Base-by-base conservation (phyloP, 1,284 basidiomycete species). In the Pascua sp. region DNA sequence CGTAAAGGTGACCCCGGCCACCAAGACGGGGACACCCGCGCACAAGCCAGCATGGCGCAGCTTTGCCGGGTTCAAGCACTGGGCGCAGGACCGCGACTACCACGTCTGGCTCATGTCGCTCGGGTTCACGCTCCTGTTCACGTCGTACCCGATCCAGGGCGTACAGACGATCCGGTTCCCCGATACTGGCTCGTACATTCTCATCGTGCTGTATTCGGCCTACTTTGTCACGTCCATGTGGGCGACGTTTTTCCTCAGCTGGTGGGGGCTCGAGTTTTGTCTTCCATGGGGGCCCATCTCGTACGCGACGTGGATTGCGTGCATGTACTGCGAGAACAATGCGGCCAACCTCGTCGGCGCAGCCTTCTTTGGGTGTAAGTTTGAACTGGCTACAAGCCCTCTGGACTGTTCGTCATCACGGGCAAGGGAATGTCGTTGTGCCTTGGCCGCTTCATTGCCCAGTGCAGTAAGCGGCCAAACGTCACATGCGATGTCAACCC, bases 161-260 rank as follows among this genome's bases (percentile, higher is more conserved):
- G 55, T 60, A 16, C 59, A 60, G 51, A 60, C 59, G n/a, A 60
- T 60, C 16, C 55, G 59, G 9, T 60, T 54, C 46, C 59, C 59
- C 24, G 49, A 53, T 32, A 60, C 59, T 2, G 59, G 59, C 2
- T 16, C 55, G 8, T 60, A 60, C 55, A 57, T 60, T n/a, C 59
- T 60, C 41, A 60, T 60, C 46, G 59, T 60, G 3, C 52, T 60
- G 16, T 60, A 60, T 49, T 49, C 45, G 2, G 55, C 55, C 32
- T 59, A 60, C 55, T 57, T 60, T 49, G 59, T 55, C 15, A 56
- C 55, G 36, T 54, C 52, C 0, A 60, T 60, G 59, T 60, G 59
- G 59, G 59, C 59, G 11, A 60, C 59, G 0, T 60, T 57, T 49
- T 60, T 60, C 49, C 55, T 60, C 32, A 41, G 18, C 5, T 60